Conservation (phyloP, 805 yeast species). For the Cephaloascus albidus region DNA sequence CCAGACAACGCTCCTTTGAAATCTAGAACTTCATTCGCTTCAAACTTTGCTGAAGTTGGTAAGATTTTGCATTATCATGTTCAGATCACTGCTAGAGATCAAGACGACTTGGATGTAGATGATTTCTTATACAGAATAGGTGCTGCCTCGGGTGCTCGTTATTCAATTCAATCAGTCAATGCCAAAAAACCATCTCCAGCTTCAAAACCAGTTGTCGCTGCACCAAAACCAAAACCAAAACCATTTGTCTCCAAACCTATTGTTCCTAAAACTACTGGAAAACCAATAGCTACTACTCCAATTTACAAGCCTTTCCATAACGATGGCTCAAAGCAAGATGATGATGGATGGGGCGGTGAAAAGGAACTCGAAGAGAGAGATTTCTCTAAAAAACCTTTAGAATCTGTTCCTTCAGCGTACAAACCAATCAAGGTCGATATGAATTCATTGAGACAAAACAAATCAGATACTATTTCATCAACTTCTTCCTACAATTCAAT, state of each 20-base stretch:
- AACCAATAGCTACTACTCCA: slow-evolving; percentile 25
- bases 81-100: slow-evolving; percentile 92
- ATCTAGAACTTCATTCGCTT: slow-evolving; percentile 65
- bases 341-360: slow-evolving; percentile 71
- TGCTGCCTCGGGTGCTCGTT: slow-evolving; percentile 94
- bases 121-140: slow-evolving; percentile 70
- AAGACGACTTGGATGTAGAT: slow-evolving; percentile 76
- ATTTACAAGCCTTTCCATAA: slow-evolving; percentile 13
- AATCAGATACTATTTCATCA: slow-evolving; percentile 35
- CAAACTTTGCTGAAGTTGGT: slow-evolving; percentile 69
- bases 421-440: slow-evolving; percentile 58
- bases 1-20: slow-evolving; percentile 90
- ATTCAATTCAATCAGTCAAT: slow-evolving; percentile 49
- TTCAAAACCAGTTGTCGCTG: slow-evolving; percentile 2
- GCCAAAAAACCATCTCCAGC: slow-evolving; percentile 8
- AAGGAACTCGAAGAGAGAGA: slow-evolving; percentile 48
- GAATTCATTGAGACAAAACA: slow-evolving; percentile 40
- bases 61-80: slow-evolving; percentile 74
- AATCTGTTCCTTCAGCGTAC: slow-evolving; percentile 51
- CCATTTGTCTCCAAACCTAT: slow-evolving; percentile 9
- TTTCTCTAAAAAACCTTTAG: slow-evolving; percentile 38
- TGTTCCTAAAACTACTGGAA: slow-evolving; percentile 27
- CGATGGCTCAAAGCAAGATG: slow-evolving; percentile 12
- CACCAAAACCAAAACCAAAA: slow-evolving; percentile 15
- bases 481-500: slow-evolving; percentile 19